Conservation (phyloP, 495 filamentous ascomycete genomes). For the Lasiosphaeriaceae sp. region DNA sequence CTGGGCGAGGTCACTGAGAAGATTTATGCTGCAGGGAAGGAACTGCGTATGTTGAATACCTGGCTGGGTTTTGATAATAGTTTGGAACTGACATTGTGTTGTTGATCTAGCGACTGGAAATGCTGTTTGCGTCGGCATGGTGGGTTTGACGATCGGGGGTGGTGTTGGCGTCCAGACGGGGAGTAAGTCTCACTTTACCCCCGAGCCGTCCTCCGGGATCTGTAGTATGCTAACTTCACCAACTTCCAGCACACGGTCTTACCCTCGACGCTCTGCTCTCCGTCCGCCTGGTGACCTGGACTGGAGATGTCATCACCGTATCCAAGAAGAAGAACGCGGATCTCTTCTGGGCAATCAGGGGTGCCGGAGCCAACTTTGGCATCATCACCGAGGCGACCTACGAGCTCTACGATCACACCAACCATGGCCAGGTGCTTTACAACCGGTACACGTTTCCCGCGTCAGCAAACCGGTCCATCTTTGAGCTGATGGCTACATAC, state of each 20-base stretch:
- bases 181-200: no score
- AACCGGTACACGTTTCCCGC: neutral
- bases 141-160: conserved; percentile 39
- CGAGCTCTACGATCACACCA: conserved; percentile 9
- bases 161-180: conserved; percentile 25
- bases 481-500: neutral
- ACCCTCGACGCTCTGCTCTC: conserved; percentile 29
- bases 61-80: no score
- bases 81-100: neutral
- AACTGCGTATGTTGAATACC: conserved; percentile 2
- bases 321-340: conserved; percentile 36
- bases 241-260: conserved; percentile 31
- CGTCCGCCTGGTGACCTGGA: conserved; percentile 22
- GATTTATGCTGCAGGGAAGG: conserved; percentile 2
- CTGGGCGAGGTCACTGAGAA: neutral
- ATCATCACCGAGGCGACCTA: conserved; percentile 30
- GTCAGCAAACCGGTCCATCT: neutral
- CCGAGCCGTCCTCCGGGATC: no score
- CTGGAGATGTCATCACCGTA: conserved; percentile 28
- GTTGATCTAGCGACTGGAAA: conserved; percentile 4
- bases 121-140: conserved; percentile 26
- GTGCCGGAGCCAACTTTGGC: conserved; percentile 45
- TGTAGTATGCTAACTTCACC: no score
- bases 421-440: neutral
- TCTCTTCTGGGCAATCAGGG: conserved; percentile 23